Conservation (phyloP, 352 stramenopile genomes). For the Phytophthora syringae region DNA sequence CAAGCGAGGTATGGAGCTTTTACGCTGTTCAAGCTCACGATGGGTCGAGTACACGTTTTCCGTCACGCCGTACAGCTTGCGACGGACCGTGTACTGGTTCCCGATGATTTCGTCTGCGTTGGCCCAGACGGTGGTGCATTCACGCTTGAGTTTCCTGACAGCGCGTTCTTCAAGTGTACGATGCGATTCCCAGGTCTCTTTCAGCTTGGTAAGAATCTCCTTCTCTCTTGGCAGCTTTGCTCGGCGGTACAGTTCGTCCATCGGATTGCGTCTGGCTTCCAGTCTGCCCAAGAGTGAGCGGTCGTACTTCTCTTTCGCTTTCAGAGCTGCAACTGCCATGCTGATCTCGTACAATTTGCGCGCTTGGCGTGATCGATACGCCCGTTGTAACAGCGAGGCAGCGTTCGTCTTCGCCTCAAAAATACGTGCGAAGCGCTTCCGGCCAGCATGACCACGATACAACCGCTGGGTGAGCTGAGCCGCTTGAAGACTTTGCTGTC, state of each 20-base stretch:
- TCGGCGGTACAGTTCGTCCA: slow-evolving; percentile 69
- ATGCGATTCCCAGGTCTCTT: slow-evolving; percentile 60
- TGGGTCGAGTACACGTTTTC: slow-evolving; percentile 75
- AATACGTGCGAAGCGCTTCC: slow-evolving; percentile 29
- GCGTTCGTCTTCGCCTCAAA: slow-evolving; percentile 43
- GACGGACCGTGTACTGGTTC: slow-evolving; percentile 48
- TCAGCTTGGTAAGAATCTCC: slow-evolving; percentile 46
- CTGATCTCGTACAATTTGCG: slow-evolving; percentile 65
- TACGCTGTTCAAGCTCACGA: slow-evolving; percentile 44
- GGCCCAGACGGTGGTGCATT: slow-evolving; percentile 38
- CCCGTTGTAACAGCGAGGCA: slow-evolving; percentile 51
- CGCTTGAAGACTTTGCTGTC: slow-evolving; percentile 35
- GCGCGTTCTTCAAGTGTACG: slow-evolving; percentile 51
- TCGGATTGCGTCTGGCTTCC: slow-evolving; percentile 63
- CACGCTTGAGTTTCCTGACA: slow-evolving; percentile 52
- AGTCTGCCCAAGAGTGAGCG: slow-evolving; percentile 55
- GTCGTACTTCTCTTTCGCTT: slow-evolving; percentile 65
- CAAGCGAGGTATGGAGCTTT: slow-evolving; percentile 43
- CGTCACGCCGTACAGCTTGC: slow-evolving; percentile 70
- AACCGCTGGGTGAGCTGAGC: slow-evolving; percentile 47
- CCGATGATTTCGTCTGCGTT: slow-evolving; percentile 47
- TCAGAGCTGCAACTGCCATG: slow-evolving; percentile 54
- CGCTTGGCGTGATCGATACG: slow-evolving; percentile 50
- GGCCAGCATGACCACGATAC: slow-evolving; percentile 36
- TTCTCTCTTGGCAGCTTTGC: slow-evolving; percentile 56